Base-by-base conservation (phyloP, 768 basidiomycete species). In the Boletus subcaerulescens region DNA sequence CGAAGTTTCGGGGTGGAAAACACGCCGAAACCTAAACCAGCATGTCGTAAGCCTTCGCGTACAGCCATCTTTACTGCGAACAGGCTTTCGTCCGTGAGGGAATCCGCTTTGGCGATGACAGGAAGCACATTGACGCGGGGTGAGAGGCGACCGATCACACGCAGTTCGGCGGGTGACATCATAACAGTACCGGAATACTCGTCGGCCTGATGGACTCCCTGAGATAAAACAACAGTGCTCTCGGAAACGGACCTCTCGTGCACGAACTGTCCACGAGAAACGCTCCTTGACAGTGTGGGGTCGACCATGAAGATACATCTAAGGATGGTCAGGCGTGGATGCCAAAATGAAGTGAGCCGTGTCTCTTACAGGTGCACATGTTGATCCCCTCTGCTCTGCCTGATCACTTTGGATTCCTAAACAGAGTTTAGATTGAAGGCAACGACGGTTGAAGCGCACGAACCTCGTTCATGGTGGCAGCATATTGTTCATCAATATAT, bases 241-340 rank as follows among this genome's bases (percentile, higher is more conserved):
- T 88, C 84, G n/a, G 89, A 89, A 45, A 80, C 82, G 41, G 81
- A 77, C 65, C 79, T 82, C 35, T 71, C 68, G 10, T 83, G 83
- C 15, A 77, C 64, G 5, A 79, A 76, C 51, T 75, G 73, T 2
- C 76, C 76, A 48, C 77, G 79, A 53, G 84, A 78, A 40, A 80
- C 76, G 48, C 78, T 70, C 33, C 74, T 71, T 5, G 82, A 79
- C 76, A 82, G 77, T 61, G 92, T 80, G 13, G 91, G 91, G 64
- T 93, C 89, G 63, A 92, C 79, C 81, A 92, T 80, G 71, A 93
- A 93, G 56, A 93, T 89, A 67, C 87, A 91, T 44, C 90, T 91
- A 55, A 50, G 24, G 50, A 47, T 22, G 52, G 58, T 67, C 55
- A 64, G 63, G 49, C 48, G 39, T 43, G 22, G n/a, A 20, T 42